Evolutionary conservation across 306 rosid species (phyloP).

Genomic region (Hippophae tibetana): DNA sequence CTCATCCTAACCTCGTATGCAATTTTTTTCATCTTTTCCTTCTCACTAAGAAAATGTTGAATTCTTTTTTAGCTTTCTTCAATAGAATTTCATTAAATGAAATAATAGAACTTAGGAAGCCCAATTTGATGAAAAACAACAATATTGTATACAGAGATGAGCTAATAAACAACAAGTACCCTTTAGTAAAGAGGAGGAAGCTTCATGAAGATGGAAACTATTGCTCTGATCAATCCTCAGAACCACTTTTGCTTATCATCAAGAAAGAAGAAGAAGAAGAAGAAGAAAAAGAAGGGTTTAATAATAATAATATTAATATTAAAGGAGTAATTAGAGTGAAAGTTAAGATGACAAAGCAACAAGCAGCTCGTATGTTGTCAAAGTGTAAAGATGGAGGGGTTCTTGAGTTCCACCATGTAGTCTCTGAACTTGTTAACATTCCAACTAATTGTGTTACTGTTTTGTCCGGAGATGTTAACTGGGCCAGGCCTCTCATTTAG

Average conservation of each 20-base stretch:
- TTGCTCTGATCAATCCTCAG: constrained; percentile 3
- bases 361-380: constrained; percentile 46
- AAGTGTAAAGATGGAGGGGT: constrained; percentile 49
- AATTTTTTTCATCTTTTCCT: neutral
- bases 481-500: no score
- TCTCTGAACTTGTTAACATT: constrained; percentile 22
- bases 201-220: constrained; percentile 4
- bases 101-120: constrained; percentile 7
- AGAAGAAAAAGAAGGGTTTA: constrained; percentile 4
- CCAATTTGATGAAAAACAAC: neutral
- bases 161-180: constrained; percentile 16
- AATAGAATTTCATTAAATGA: constrained; percentile 9
- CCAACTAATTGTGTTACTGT: constrained; percentile 27
- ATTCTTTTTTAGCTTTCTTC: constrained; percentile 15
- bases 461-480: neutral
- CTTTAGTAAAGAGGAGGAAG: constrained; percentile 15
- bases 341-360: constrained; percentile 61
- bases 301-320: constrained; percentile 1
- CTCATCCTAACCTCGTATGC: no score
- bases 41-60: constrained; percentile 19
- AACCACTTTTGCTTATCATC: constrained; percentile 19
- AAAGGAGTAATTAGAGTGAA: constrained; percentile 38
- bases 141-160: constrained; percentile 41
- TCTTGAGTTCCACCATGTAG: constrained; percentile 46
- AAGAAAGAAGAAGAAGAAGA: constrained; percentile 21